A percentile compares a stretch with the other conserved stretches of the same genome.
Conservation (phyloP, 1,284 basidiomycete genomes). For the Boletus holoroseus region DNA sequence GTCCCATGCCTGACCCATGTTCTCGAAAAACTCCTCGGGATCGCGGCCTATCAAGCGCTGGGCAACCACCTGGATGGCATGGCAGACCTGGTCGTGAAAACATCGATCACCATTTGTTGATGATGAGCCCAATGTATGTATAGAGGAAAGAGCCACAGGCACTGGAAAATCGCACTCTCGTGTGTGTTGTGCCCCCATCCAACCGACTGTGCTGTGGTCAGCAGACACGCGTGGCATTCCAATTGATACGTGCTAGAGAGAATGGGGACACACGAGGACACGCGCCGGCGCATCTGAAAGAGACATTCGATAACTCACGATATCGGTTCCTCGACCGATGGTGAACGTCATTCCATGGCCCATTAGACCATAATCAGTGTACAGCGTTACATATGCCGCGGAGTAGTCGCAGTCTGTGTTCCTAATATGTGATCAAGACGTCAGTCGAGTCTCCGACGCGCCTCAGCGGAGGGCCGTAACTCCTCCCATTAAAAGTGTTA, state of each 20-base stretch:
- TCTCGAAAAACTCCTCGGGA: slow-evolving; percentile 72
- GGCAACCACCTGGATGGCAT: slow-evolving; percentile 73
- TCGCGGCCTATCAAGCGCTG: slow-evolving; percentile 73
- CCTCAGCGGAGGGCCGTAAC: not conserved
- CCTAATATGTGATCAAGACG: slow-evolving; percentile 41
- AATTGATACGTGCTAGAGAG: not conserved
- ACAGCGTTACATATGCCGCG: slow-evolving; percentile 79
- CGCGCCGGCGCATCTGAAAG: not conserved
- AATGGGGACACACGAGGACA: not conserved
- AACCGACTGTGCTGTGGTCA: not conserved
- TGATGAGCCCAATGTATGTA: not conserved
- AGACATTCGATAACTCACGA: slow-evolving; percentile 43
- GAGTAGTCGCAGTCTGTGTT: slow-evolving; percentile 94
- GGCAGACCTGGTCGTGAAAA: slow-evolving; percentile 51
- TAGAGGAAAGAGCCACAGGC: slow-evolving; percentile 1
- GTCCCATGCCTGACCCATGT: slow-evolving; percentile 83
- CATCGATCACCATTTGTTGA: not conserved
- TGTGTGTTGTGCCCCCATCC: not conserved
- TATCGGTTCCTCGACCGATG: slow-evolving; percentile 89
- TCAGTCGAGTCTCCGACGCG: not conserved
- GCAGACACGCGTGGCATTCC: not conserved
- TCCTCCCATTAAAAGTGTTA: too few species aligned
- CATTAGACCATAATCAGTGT: slow-evolving; percentile 57
- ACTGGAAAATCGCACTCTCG: not conserved
- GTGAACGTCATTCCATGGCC: slow-evolving; percentile 95